These are phyloP conservation scores for Hibiscus mutabilis DNA, from an alignment of 345 rosid genomes.

Conservation along the genomic window DNA sequence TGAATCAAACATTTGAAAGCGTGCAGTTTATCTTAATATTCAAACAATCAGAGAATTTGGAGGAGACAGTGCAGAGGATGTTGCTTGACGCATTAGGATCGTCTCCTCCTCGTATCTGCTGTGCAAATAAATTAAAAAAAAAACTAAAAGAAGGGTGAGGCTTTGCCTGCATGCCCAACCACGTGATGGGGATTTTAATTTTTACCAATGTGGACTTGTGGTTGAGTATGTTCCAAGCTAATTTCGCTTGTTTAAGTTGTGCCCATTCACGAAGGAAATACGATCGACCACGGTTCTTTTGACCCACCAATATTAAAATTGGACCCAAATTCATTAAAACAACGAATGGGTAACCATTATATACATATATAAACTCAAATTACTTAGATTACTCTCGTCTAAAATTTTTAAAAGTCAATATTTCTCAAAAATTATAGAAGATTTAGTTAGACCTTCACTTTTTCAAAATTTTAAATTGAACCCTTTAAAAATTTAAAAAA, in stretches of 20 bases:
- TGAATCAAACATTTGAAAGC: too few relatives aligned
- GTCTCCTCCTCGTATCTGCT: constrained; percentile 20
- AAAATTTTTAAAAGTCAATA: too few relatives aligned
- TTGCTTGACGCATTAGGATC: constrained; percentile 46
- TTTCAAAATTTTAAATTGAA: too few relatives aligned
- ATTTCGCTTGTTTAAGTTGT: constrained; percentile 1
- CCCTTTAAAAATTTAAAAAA: too few relatives aligned
- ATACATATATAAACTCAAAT: too few relatives aligned
- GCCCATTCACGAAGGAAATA: background rate
- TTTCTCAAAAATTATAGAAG: too few relatives aligned
- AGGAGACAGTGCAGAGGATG: constrained; percentile 39
- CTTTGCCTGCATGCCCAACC: constrained; percentile 18
- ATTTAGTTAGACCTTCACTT: too few relatives aligned
- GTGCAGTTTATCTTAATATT: too few relatives aligned
- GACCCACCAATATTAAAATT: background rate
- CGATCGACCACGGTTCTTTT: background rate
- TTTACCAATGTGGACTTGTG: background rate
- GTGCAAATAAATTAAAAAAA: background rate
- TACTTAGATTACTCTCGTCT: too few relatives aligned
- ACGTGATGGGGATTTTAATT: constrained; percentile 24
- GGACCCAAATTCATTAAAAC: background rate
- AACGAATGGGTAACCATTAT: background rate
- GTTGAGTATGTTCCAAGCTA: constrained; percentile 30
- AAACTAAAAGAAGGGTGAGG: background rate
- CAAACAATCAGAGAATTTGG: background rate